Evolutionary conservation across 1,284 basidiomycete genomes (phyloP), one percentile per base, ranked within the genome.

Genomic region (Exsudoporus floridanus): DNA sequence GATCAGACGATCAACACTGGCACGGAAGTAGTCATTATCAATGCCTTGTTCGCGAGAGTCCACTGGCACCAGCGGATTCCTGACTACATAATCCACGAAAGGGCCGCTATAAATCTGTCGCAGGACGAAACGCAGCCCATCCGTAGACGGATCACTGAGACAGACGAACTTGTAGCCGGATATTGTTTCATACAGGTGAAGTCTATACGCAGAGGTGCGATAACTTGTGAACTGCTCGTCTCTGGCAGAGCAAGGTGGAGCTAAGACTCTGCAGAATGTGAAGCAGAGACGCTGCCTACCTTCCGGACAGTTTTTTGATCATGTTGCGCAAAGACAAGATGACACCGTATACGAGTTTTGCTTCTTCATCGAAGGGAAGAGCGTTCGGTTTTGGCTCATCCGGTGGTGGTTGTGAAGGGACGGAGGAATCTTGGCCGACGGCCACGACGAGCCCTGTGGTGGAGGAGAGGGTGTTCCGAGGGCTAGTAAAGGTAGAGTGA

Each of bases 91-190:
- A 67, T 98, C 94, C 36, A 97, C 72, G 75, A 98, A 98, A 1
- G 94, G 92, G 1, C 94, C 94, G n/a, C 83, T 81, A 71, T 97
- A 95, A 58, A 99, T 84, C 70, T 95, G 90, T 36, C 88, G 83
- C 42, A 98, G 75, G 38, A 94, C 80, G 60, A 89, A 88, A 30
- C 92, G 89, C 39, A 96, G 77, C 18, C 88, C 86, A 57, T 95
- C 92, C 33, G 86, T 77, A 39, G 80, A 79, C 1, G 93, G 90
- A 66, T 97, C 94, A 54, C 88, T 93, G 61, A 99, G 82, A 75
- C 98, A 90, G 62, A 98, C 81, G 71, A 99, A 97, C 66, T 95
- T 97, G 82, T 94, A 97, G 37, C 92, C 90, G 8, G 94, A 93
- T 1, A 88, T 67, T 3, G 96, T 95, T 70, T 98, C 94, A 73